Evolutionary conservation across 768 basidiomycete species (phyloP).

Genomic region (Phylloporus rhodoxanthus): DNA sequence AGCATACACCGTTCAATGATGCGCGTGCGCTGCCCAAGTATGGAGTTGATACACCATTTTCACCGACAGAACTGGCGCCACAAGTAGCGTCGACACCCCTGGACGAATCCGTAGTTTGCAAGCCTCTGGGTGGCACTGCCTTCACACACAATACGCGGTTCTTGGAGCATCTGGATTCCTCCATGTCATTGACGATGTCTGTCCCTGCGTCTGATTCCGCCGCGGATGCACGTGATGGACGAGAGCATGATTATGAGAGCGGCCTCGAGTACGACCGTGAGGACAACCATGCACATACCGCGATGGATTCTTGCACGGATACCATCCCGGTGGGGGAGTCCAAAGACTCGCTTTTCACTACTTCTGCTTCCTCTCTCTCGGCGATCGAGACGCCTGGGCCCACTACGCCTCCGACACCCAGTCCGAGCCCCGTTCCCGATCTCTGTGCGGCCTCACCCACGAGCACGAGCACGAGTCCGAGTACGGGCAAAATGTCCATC

Average conservation of each 20-base stretch:
- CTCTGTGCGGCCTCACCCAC: slow-evolving; percentile 2
- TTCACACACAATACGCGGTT: slow-evolving; percentile 13
- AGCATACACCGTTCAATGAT: slow-evolving; percentile 21
- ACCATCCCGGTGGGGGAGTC: slow-evolving; percentile 20
- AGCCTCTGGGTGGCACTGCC: background rate
- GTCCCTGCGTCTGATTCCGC: slow-evolving; percentile 10
- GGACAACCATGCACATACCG: background rate
- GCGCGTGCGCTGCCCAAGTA: slow-evolving; percentile 13
- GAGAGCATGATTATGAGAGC: background rate
- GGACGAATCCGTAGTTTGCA: background rate
- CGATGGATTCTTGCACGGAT: background rate
- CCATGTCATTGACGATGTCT: slow-evolving; percentile 11
- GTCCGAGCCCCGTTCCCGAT: slow-evolving; percentile 1
- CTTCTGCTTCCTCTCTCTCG: slow-evolving; percentile 21
- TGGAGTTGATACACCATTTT: slow-evolving; percentile 5
- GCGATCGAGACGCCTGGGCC: slow-evolving; percentile 19
- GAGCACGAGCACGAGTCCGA: background rate
- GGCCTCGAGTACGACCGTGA: background rate
- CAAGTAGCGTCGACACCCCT: slow-evolving; percentile 10
- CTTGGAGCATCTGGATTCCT: slow-evolving; percentile 20
- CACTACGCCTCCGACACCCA: slow-evolving; percentile 25
- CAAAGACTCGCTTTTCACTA: slow-evolving; percentile 26
- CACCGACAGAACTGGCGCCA: slow-evolving; percentile 5
- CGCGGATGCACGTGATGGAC: background rate
- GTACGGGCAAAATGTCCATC: slow-evolving; percentile 6